A percentile compares a stretch with the other conserved stretches of the same genome.
phyloP scores from a whole-genome alignment of 169 alveolate species.

The Amoebophrya sp. region DNA sequence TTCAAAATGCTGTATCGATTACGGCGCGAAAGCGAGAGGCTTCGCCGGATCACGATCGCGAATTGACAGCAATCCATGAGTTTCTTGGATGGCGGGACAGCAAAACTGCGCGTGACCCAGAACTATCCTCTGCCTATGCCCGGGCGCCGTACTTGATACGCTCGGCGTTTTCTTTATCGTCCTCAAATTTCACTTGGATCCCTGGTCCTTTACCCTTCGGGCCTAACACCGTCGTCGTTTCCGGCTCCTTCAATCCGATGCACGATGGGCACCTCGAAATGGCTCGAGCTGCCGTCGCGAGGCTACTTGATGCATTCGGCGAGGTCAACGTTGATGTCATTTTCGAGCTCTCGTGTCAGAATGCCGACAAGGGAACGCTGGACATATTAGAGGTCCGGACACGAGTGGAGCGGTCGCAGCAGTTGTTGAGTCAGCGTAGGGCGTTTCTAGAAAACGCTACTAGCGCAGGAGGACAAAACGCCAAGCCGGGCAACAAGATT shows the following conservation, averaged over 20 bases:
- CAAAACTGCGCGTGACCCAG: no score
- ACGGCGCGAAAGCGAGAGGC: no score
- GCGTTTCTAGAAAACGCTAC: neutral
- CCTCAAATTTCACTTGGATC: no score
- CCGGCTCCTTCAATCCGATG: neutral
- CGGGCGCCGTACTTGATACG: no score
- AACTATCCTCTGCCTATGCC: no score
- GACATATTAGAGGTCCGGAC: neutral
- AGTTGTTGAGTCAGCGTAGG: neutral
- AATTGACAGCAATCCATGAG: no score
- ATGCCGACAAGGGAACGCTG: neutral
- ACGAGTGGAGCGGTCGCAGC: neutral
- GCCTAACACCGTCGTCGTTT: no score
- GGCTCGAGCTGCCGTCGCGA: neutral
- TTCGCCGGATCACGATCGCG: no score
- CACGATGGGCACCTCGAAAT: neutral
- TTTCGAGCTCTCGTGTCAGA: neutral
- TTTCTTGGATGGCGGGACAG: no score
- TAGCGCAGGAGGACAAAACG: neutral
- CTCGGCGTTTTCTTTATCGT: no score
- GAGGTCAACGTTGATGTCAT: neutral
- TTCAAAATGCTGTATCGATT: no score
- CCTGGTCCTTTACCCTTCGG: no score
- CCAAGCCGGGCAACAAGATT: neutral
- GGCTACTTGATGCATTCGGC: neutral